These are phyloP conservation scores for Tricholoma sp. DNA, from an alignment of 768 basidiomycete species.

Conservation along the genomic window DNA sequence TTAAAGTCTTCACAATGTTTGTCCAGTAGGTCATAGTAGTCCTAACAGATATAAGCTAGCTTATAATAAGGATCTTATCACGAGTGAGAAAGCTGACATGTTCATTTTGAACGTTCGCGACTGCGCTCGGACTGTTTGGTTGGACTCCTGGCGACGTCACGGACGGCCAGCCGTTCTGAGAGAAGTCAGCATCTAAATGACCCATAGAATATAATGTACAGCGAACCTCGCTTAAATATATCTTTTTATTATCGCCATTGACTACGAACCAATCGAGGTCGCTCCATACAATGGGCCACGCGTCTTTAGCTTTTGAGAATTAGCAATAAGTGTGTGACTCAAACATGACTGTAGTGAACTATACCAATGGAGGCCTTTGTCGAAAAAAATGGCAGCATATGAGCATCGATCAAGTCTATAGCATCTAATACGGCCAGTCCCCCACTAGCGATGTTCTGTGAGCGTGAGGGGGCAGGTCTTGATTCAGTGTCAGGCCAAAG, in stretches of 20 bases:
- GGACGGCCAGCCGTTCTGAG: slow-evolving; percentile 77
- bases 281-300: slow-evolving; percentile 56
- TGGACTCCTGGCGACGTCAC: slow-evolving; percentile 54
- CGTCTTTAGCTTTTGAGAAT: slow-evolving; percentile 35
- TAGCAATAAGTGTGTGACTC: neutral
- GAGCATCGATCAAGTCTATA: slow-evolving; percentile 60
- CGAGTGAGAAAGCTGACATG: slow-evolving; percentile 31
- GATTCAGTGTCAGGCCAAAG: neutral
- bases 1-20: slow-evolving; percentile 61
- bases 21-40: slow-evolving; percentile 62
- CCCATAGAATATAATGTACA: neutral
- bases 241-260: slow-evolving; percentile 67
- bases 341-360: slow-evolving; percentile 5
- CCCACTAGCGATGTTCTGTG: slow-evolving; percentile 40
- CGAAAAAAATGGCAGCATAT: slow-evolving; percentile 71
- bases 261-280: slow-evolving; percentile 67
- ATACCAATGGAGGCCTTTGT: slow-evolving; percentile 49
- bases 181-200: neutral
- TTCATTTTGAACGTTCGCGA: slow-evolving; percentile 60
- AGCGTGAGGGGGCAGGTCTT: neutral
- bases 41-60: slow-evolving; percentile 28
- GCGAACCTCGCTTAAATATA: slow-evolving; percentile 64
- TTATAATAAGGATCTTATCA: neutral
- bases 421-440: slow-evolving; percentile 52
- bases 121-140: slow-evolving; percentile 58